These are phyloP conservation scores for Fusarium nelsonii DNA, from an alignment of 2,329 filamentous ascomycete genomes.

Conservation along the genomic window DNA sequence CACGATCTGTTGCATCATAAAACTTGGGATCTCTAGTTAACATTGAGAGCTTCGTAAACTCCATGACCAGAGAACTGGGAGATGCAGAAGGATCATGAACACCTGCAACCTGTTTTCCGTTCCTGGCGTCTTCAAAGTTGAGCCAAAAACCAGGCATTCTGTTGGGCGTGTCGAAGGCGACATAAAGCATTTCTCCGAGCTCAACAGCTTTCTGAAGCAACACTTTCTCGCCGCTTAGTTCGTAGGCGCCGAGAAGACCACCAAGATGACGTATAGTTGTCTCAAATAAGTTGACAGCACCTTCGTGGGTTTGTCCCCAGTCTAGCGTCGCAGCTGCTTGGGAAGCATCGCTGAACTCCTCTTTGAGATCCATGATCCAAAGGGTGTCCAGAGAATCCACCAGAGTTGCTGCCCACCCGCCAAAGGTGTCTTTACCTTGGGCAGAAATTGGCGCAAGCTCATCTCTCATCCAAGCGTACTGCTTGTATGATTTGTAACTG, in stretches of 20 bases:
- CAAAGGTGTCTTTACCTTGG: constrained; percentile 61
- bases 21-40: constrained; percentile 79
- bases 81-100: constrained; percentile 62
- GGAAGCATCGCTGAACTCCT: constrained; percentile 65
- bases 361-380: constrained; percentile 71
- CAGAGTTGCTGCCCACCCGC: constrained; percentile 70
- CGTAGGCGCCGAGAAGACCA: constrained; percentile 64
- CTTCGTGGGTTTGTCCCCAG: constrained; percentile 60
- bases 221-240: constrained; percentile 61
- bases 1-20: constrained; percentile 80
- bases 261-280: constrained; percentile 68
- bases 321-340: constrained; percentile 62
- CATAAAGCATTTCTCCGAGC: constrained; percentile 64
- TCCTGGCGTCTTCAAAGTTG: constrained; percentile 58
- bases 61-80: constrained; percentile 76
- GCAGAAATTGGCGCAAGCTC: constrained; percentile 66
- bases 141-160: constrained; percentile 63
- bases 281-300: constrained; percentile 65
- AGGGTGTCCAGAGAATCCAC: constrained; percentile 73
- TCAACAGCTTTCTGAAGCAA: constrained; percentile 38
- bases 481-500: constrained; percentile 65
- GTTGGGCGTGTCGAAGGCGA: constrained; percentile 67
- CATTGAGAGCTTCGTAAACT: constrained; percentile 81
- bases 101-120: constrained; percentile 63
- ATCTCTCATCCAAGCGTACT: constrained; percentile 67